These are phyloP conservation scores for Scedosporium minutisporum DNA, from an alignment of 2,329 filamentous ascomycete species.

Conservation along the genomic window DNA sequence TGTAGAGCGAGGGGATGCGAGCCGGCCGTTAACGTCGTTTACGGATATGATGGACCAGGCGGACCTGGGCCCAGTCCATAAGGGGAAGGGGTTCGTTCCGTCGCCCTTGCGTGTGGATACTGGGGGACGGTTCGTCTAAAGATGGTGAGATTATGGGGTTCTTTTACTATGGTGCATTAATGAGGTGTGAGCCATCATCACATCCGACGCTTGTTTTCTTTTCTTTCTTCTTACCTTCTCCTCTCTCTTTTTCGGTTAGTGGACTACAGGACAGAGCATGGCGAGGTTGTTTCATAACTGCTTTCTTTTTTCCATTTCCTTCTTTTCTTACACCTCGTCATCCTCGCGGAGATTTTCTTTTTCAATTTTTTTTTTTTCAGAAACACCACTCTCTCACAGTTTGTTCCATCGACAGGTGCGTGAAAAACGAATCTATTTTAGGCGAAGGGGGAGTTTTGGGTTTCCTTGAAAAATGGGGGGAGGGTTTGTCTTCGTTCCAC, in stretches of 20 bases:
- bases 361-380: too few species aligned
- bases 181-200: not conserved
- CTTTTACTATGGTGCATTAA: not conserved
- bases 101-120: conserved; percentile 12
- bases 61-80: conserved; percentile 29
- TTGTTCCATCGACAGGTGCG: too few species aligned
- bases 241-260: conserved; percentile 4
- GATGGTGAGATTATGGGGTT: too few species aligned
- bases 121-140: not conserved
- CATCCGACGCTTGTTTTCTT: not conserved
- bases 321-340: not conserved
- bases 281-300: not conserved
- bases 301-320: not conserved
- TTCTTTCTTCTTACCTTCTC: not conserved
- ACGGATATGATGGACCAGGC: conserved; percentile 43
- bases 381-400: not conserved
- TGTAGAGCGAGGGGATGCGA: conserved; percentile 16
- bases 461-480: not conserved
- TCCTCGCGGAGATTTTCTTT: not conserved
- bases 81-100: conserved; percentile 33
- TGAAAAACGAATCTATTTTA: too few species aligned
- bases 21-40: conserved; percentile 27
- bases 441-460: not conserved
- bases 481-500: not conserved
- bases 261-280: conserved; percentile 8